These are phyloP conservation scores for Scedosporium dehoogii DNA, from an alignment of 2,329 filamentous ascomycete species.

Conservation along the genomic window DNA sequence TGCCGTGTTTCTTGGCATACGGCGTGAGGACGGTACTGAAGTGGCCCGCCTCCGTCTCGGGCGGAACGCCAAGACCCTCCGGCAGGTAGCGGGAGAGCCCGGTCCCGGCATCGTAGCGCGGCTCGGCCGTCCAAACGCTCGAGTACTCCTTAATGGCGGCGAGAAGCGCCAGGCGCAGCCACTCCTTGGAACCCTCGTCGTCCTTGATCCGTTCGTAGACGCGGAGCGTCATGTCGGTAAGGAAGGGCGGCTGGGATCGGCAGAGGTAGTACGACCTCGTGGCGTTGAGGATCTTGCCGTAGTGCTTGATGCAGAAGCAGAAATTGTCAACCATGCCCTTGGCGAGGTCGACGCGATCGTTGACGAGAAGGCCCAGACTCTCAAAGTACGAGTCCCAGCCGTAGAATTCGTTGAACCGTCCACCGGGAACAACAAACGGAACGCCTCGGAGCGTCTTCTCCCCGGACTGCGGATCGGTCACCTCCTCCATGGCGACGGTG, in stretches of 20 bases:
- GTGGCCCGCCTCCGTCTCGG: constrained; percentile 81
- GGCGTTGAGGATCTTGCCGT: constrained; percentile 96
- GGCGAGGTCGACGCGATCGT: constrained; percentile 75
- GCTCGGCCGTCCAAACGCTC: constrained; percentile 73
- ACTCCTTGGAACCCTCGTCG: constrained; percentile 69
- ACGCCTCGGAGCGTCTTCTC: constrained; percentile 65
- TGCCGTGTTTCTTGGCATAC: constrained; percentile 72
- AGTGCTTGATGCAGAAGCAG: constrained; percentile 96
- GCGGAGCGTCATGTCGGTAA: constrained; percentile 93
- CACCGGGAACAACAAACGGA: constrained; percentile 95
- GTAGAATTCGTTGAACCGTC: constrained; percentile 96
- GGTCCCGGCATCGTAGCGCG: constrained; percentile 66
- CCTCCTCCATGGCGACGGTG: constrained; percentile 79
- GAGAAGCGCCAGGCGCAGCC: constrained; percentile 68
- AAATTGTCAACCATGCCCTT: constrained; percentile 96
- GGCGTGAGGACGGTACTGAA: constrained; percentile 76
- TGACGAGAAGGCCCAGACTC: constrained; percentile 77
- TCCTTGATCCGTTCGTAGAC: constrained; percentile 91
- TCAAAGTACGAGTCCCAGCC: constrained; percentile 99
- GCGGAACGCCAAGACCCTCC: constrained; percentile 74
- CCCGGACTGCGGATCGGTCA: constrained; percentile 55
- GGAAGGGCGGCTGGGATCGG: constrained; percentile 89
- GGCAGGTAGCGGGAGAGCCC: constrained; percentile 80
- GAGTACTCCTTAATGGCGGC: constrained; percentile 97
- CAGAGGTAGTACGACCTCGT: constrained; percentile 93